phyloP scores from a whole-genome alignment of 192 early-diverging fungal genomes.

The Coemansia umbellata region DNA sequence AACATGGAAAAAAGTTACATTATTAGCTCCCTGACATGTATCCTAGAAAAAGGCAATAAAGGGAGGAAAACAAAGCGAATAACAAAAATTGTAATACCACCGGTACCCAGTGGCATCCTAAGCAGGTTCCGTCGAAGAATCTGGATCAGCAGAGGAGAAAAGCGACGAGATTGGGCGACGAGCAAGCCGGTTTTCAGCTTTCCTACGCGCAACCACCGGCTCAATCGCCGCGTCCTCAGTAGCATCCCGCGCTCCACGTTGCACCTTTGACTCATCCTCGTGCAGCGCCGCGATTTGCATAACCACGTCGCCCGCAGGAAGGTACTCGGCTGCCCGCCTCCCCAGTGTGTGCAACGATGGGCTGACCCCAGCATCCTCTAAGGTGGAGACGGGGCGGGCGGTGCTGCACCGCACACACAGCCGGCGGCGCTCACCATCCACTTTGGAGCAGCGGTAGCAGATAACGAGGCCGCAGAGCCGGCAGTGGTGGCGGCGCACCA shows the following conservation, averaged over 20 bases:
- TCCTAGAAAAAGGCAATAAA: no score
- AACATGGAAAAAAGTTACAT: no score
- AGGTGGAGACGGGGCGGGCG: neutral
- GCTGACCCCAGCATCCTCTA: constrained; percentile 1
- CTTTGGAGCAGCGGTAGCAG: constrained; percentile 49
- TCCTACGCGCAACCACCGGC: constrained; percentile 5
- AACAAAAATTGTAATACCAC: no score
- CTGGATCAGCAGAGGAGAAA: constrained; percentile 1
- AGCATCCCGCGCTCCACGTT: neutral
- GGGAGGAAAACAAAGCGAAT: neutral
- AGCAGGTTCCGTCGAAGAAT: no score
- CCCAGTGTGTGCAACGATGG: constrained; percentile 37
- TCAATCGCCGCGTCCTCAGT: neutral
- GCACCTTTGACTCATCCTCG: constrained; percentile 3
- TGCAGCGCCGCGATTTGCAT: constrained; percentile 33
- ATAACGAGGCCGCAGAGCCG: constrained; percentile 49
- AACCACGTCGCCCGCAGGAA: constrained; percentile 19
- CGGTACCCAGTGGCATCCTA: no score
- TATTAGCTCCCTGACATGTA: no score
- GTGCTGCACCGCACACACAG: constrained; percentile 31
- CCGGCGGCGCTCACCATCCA: constrained; percentile 14
- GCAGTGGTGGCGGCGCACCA: constrained; percentile 53
- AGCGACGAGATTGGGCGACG: constrained; percentile 38
- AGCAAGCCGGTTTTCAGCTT: constrained; percentile 9
- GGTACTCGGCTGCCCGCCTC: constrained; percentile 25